Conservation (phyloP, 495 filamentous ascomycete species). For the Neurospora hispaniola region DNA sequence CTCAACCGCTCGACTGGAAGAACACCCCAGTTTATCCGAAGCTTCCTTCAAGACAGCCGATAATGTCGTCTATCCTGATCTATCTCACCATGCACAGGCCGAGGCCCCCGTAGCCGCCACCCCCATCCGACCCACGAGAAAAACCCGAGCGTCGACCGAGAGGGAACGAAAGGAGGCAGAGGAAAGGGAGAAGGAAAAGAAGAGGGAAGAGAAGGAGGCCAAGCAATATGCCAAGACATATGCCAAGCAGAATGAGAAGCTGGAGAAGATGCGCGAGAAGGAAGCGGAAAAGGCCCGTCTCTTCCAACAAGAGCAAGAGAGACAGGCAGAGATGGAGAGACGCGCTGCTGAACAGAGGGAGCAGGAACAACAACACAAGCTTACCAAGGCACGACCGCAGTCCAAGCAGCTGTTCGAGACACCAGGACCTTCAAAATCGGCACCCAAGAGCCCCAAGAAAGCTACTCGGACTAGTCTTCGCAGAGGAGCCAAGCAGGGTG, state of each 20-base stretch:
- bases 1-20: constrained; percentile 24
- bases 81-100: constrained; percentile 25
- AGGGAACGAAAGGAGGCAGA: constrained; percentile 53
- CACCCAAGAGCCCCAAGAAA: constrained; percentile 24
- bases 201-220: constrained; percentile 40
- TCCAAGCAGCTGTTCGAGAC: constrained; percentile 12
- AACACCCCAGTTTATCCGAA: constrained; percentile 25
- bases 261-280: constrained; percentile 43
- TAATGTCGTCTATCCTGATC: constrained; percentile 33
- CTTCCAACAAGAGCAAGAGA: constrained; percentile 51
- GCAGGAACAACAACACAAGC: constrained; percentile 17
- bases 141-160: constrained; percentile 61
- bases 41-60: constrained; percentile 28
- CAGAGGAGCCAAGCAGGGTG: constrained; percentile 35
- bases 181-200: constrained; percentile 48
- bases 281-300: constrained; percentile 52
- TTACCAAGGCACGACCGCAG: constrained; percentile 3
- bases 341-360: constrained; percentile 33
- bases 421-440: constrained; percentile 16
- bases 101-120: constrained; percentile 24
- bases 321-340: constrained; percentile 38
- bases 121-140: constrained; percentile 40
- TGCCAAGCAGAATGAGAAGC: constrained; percentile 46
- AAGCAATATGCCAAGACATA: constrained; percentile 31
- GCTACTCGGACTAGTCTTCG: constrained; percentile 37